These are phyloP conservation scores for Collybiopsis luxurians DNA, from an alignment of 768 basidiomycete species.

Conservation along the genomic window DNA sequence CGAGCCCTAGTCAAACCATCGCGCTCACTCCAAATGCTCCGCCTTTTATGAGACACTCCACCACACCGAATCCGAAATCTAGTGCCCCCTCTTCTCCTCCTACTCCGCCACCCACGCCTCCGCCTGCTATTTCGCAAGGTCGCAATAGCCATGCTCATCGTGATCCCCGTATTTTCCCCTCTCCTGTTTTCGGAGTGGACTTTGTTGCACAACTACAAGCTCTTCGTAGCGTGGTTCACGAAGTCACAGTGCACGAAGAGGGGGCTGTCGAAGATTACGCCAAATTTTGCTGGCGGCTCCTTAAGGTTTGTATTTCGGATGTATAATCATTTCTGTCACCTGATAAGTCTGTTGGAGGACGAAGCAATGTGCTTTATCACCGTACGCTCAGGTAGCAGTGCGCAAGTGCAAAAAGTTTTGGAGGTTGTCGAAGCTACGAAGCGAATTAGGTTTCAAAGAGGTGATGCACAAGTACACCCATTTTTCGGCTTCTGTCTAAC, in stretches of 20 bases:
- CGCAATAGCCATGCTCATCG: constrained; percentile 43
- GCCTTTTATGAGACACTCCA: not conserved
- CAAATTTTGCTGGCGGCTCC: constrained; percentile 56
- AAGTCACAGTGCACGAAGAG: constrained; percentile 66
- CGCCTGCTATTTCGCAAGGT: constrained; percentile 50
- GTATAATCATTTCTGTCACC: not conserved
- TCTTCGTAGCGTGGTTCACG: constrained; percentile 66
- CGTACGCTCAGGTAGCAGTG: constrained; percentile 57
- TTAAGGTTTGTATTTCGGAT: constrained; percentile 45
- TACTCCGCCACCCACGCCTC: constrained; percentile 16
- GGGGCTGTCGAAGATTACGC: constrained; percentile 67
- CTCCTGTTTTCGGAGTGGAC: constrained; percentile 47
- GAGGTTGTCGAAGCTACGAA: constrained; percentile 80
- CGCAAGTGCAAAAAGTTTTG: constrained; percentile 74
- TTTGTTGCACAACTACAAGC: constrained; percentile 72
- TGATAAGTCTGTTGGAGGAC: constrained; percentile 46
- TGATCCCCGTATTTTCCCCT: not conserved
- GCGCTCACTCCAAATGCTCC: no score
- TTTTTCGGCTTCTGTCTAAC: not conserved
- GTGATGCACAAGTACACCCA: constrained; percentile 30
- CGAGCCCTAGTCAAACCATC: not conserved
- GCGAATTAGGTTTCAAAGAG: constrained; percentile 69
- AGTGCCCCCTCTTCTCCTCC: constrained; percentile 1
- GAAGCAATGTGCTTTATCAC: constrained; percentile 80
- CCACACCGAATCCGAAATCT: not conserved